phyloP scores from a whole-genome alignment of 495 filamentous ascomycete genomes.

The Tuber brumale region DNA sequence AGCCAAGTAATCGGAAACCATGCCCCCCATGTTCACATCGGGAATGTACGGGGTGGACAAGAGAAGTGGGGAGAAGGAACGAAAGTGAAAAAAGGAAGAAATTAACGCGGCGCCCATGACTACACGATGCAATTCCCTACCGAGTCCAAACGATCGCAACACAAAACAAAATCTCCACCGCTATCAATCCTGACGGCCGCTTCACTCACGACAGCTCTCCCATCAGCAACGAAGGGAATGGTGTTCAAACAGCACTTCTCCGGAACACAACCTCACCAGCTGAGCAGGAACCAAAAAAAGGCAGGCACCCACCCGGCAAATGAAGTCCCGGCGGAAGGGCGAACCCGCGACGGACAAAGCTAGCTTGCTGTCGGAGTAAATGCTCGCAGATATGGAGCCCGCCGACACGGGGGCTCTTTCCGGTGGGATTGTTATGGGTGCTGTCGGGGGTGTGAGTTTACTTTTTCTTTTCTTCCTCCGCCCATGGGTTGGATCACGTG shows the following conservation, averaged over 20 bases:
- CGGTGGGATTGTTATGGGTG: constrained; percentile 21
- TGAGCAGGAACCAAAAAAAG: background rate
- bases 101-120: background rate
- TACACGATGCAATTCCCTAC: background rate
- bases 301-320: constrained; percentile 4
- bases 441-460: constrained; percentile 21
- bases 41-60: background rate
- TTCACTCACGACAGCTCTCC: constrained; percentile 16
- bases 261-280: no score
- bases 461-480: background rate
- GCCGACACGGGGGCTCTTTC: constrained; percentile 3
- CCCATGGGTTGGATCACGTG: background rate
- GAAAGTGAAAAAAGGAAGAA: background rate
- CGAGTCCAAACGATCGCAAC: background rate
- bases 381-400: constrained; percentile 17
- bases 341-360: background rate
- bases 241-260: constrained; percentile 4
- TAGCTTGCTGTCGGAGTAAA: constrained; percentile 1
- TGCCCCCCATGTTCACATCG: background rate
- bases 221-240: constrained; percentile 9
- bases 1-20: background rate
- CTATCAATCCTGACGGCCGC: background rate
- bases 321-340: constrained; percentile 8
- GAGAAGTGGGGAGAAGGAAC: background rate
- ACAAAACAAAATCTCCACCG: constrained; percentile 14